Percentiles rank a stretch among this genome's conserved stretches.
Evolutionary conservation across 2,329 filamentous ascomycete genomes (phyloP).

Genomic region (Clarireedia monteithiana): DNA sequence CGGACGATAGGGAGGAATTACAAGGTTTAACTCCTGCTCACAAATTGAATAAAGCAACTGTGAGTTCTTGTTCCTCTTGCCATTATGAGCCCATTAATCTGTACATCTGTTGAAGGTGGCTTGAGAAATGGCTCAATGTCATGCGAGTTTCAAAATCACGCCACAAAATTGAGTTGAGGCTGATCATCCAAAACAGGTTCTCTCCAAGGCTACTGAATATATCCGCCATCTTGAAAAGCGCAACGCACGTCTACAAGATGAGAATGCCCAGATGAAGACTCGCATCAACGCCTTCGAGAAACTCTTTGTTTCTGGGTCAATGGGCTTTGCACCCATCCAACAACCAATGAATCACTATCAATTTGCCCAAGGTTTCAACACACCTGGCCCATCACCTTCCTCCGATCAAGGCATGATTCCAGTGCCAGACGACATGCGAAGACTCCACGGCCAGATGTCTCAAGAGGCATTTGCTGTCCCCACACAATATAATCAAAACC

Average conservation of each 20-base stretch:
- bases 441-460: constrained; percentile 23
- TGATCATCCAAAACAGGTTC: constrained; percentile 34
- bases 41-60: constrained; percentile 96
- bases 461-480: constrained; percentile 29
- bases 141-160: constrained; percentile 9
- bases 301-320: constrained; percentile 70
- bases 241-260: constrained; percentile 72
- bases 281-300: constrained; percentile 71
- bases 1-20: constrained; percentile 69
- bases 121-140: constrained; percentile 2
- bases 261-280: constrained; percentile 72
- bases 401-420: constrained; percentile 52
- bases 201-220: constrained; percentile 94
- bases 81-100: neutral
- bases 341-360: constrained; percentile 35
- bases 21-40: constrained; percentile 80
- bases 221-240: constrained; percentile 90
- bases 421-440: constrained; percentile 56
- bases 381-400: constrained; percentile 22
- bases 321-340: constrained; percentile 44
- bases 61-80: constrained; percentile 27
- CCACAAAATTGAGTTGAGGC: neutral
- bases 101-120: neutral
- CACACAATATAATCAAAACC: constrained; percentile 32
- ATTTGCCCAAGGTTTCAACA: constrained; percentile 24